A percentile compares a stretch with the other conserved stretches of the same genome.
These are phyloP conservation scores for Cutaneotrichosporon dermatis DNA, from an alignment of 1,284 basidiomycete genomes.

Conservation along the genomic window DNA sequence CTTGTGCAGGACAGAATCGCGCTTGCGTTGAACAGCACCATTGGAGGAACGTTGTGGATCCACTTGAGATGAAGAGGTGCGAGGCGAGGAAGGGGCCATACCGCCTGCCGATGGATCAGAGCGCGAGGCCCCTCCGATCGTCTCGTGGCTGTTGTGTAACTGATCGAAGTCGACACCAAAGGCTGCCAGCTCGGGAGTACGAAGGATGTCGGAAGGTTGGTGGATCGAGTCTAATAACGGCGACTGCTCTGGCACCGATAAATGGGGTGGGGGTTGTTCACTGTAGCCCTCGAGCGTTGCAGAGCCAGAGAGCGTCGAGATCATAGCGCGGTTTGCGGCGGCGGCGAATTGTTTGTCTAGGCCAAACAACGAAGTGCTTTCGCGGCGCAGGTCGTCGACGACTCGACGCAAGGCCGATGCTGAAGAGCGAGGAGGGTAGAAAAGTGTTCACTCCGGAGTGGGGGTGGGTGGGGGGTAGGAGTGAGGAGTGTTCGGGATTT, in stretches of 20 bases:
- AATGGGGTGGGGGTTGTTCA: background rate
- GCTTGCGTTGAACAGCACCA: conserved; percentile 1
- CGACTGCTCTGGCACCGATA: background rate
- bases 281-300: background rate
- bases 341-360: background rate
- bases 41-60: background rate
- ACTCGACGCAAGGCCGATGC: no score
- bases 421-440: no score
- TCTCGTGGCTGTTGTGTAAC: background rate
- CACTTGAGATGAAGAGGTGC: background rate
- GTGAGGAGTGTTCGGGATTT: no score
- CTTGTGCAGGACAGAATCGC: conserved; percentile 9
- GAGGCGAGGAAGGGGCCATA: background rate
- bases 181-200: background rate
- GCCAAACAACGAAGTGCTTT: background rate
- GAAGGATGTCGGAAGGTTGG: background rate
- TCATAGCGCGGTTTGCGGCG: background rate
- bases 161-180: background rate
- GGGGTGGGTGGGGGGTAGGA: no score
- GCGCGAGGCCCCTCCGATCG: background rate
- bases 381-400: no score
- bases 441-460: no score
- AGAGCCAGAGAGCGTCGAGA: background rate
- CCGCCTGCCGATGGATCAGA: background rate
- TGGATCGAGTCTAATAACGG: background rate